phyloP scores from a whole-genome alignment of 345 rosid genomes.

The Mangifera indica region DNA sequence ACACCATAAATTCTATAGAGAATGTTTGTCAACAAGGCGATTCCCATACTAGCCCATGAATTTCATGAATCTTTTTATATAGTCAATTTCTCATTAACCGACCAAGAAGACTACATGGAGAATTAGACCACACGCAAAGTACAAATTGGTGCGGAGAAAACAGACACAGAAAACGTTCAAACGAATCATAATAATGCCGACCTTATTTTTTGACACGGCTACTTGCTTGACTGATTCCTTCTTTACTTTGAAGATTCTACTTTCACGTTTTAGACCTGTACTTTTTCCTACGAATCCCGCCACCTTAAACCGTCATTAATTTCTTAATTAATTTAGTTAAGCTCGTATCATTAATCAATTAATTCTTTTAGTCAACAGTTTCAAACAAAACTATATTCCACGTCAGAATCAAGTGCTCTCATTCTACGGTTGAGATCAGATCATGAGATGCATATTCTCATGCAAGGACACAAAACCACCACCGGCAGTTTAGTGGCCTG shows the following conservation, averaged over 20 bases:
- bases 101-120: background rate
- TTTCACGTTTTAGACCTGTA: conserved; percentile 1
- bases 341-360: background rate
- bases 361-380: background rate
- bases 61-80: background rate
- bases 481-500: background rate
- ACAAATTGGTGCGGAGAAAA: background rate
- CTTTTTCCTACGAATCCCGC: background rate
- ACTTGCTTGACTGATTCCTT: conserved; percentile 11
- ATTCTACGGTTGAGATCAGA: conserved; percentile 5
- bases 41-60: conserved; percentile 11
- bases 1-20: no score
- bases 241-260: conserved; percentile 15
- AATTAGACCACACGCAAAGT: background rate
- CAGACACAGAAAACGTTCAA: background rate
- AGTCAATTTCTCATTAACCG: background rate
- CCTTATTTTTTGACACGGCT: conserved; percentile 11
- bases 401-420: no score
- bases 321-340: background rate
- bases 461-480: background rate
- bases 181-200: conserved; percentile 13
- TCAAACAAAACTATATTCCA: conserved; percentile 5
- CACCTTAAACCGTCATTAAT: background rate
- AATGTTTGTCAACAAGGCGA: no score
- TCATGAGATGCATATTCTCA: background rate